Evolutionary conservation across 768 basidiomycete species (phyloP).

Genomic region (Mycena maculata): DNA sequence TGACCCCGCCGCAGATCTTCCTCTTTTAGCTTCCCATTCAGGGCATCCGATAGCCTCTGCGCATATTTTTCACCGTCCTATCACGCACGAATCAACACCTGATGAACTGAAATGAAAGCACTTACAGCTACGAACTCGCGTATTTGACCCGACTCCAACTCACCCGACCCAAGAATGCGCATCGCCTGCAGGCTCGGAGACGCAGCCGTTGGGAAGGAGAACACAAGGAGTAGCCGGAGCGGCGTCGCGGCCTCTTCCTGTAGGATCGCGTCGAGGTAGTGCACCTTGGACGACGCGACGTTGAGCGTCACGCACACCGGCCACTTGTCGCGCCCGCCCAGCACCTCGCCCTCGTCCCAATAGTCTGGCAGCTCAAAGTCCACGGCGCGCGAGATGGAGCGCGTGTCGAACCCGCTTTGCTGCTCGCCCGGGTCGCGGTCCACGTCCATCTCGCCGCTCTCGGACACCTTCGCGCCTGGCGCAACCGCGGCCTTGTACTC

Average conservation of each 20-base stretch:
- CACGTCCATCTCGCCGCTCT: constrained; percentile 65
- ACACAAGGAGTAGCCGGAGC: constrained; percentile 69
- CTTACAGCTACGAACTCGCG: constrained; percentile 67
- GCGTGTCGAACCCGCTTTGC: constrained; percentile 70
- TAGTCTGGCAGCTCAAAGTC: constrained; percentile 92
- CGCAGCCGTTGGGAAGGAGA: constrained; percentile 63
- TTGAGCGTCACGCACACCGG: constrained; percentile 86
- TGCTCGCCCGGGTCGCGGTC: constrained; percentile 51
- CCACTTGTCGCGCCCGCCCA: constrained; percentile 74
- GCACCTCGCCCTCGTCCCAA: constrained; percentile 84
- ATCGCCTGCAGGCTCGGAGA: constrained; percentile 68
- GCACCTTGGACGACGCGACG: constrained; percentile 59
- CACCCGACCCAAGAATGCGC: constrained; percentile 71
- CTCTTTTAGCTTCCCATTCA: constrained; percentile 74
- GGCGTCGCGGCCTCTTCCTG: constrained; percentile 79
- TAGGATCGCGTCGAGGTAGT: constrained; percentile 80
- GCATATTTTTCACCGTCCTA: constrained; percentile 80
- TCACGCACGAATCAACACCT: neutral
- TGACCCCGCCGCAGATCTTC: constrained; percentile 70
- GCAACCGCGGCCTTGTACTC: constrained; percentile 66
- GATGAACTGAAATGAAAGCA: neutral
- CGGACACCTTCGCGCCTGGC: constrained; percentile 35
- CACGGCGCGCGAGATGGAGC: constrained; percentile 60
- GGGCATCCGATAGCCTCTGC: constrained; percentile 60
- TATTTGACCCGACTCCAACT: constrained; percentile 61